A percentile compares a stretch with the other conserved stretches of the same genome.
These are phyloP conservation scores for Protomyces inundatus DNA, from an alignment of 1,139 yeast genomes.

Conservation along the genomic window DNA sequence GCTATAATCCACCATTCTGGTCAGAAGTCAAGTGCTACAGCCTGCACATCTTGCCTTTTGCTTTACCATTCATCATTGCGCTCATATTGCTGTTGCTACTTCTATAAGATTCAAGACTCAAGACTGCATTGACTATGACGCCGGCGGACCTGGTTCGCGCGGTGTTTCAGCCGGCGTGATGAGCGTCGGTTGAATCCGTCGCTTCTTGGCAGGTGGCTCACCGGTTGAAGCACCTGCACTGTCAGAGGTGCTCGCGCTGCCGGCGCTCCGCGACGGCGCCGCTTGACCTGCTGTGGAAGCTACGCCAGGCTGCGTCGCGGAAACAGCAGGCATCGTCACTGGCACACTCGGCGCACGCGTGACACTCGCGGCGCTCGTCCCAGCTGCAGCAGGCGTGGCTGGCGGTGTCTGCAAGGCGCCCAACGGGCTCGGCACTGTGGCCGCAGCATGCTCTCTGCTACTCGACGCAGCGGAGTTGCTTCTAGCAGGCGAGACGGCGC, in stretches of 20 bases:
- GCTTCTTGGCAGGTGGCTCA: neutral
- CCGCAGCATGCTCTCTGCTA: neutral
- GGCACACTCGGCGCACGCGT: neutral
- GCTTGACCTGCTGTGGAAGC: neutral
- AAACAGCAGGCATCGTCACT: neutral
- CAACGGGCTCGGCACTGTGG: neutral
- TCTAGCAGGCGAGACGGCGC: constrained; percentile 19
- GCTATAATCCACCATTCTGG: constrained; percentile 24
- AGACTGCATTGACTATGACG: too few species aligned
- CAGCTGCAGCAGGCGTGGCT: neutral
- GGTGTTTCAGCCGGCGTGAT: neutral
- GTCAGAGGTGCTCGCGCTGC: neutral
- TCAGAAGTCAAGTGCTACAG: constrained; percentile 20
- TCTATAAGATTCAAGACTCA: neutral
- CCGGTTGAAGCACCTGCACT: neutral
- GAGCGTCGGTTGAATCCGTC: constrained; percentile 15
- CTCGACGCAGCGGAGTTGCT: constrained; percentile 12
- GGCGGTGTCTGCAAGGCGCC: constrained; percentile 8
- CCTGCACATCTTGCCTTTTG: constrained; percentile 11
- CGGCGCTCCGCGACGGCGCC: neutral
- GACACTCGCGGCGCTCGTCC: neutral
- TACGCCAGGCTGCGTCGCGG: neutral
- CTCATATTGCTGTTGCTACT: neutral
- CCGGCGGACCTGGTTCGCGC: neutral
- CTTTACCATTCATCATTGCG: constrained; percentile 13